Conservation (phyloP, 140 eudicot species). For the Erigeron philadelphicus region DNA sequence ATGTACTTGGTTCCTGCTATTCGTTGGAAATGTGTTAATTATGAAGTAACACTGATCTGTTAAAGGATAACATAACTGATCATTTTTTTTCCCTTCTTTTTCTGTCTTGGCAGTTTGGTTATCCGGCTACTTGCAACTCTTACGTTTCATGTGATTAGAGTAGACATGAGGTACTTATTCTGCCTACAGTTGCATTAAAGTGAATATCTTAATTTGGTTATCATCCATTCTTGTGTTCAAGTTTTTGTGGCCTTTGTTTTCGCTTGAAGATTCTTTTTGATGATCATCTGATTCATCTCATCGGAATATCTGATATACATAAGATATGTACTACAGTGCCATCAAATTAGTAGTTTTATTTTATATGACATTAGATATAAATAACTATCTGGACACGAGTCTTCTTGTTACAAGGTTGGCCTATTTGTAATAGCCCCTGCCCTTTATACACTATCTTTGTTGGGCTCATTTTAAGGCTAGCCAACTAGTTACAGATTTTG, state of each 20-base stretch:
- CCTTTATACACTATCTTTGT: constrained; percentile 10
- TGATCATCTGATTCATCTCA: constrained; percentile 1
- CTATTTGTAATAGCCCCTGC: background rate
- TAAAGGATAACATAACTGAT: background rate
- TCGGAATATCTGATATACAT: background rate
- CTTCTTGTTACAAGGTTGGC: background rate
- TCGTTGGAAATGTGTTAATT: too few relatives aligned
- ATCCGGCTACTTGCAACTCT: constrained; percentile 12
- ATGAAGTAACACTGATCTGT: background rate
- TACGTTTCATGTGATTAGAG: constrained; percentile 16
- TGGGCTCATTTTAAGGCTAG: constrained; percentile 9
- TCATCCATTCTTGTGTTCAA: background rate
- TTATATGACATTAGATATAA: too few relatives aligned
- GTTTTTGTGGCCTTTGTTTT: constrained; percentile 5
- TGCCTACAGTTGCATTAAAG: background rate
- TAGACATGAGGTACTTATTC: constrained; percentile 25
- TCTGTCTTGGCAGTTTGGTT: constrained; percentile 10
- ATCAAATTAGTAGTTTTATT: too few relatives aligned
- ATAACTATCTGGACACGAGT: background rate
- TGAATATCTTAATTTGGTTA: background rate
- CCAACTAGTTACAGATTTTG: background rate
- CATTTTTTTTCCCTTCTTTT: background rate
- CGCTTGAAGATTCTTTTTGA: background rate
- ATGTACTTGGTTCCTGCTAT: too few relatives aligned
- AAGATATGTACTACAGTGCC: too few relatives aligned